These are phyloP conservation scores for Mycena sanguinolenta DNA, from an alignment of 768 basidiomycete species.

Conservation along the genomic window DNA sequence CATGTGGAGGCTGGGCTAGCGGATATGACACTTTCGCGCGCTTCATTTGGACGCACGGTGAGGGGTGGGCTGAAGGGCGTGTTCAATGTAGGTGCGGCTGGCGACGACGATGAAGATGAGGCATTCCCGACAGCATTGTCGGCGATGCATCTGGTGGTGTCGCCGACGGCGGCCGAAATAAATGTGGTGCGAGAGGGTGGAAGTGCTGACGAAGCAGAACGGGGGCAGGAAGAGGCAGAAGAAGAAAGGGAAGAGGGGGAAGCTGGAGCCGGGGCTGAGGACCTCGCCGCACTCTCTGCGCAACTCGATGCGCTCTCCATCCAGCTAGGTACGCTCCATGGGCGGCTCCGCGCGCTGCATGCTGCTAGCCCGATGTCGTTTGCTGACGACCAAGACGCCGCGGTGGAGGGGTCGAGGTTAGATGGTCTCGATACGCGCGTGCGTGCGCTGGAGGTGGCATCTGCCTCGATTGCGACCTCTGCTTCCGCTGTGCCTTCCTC, in stretches of 20 bases:
- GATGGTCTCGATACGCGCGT: background rate
- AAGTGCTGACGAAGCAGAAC: background rate
- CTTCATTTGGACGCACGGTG: background rate
- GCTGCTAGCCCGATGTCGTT: background rate
- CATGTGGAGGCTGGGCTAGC: slow-evolving; percentile 13
- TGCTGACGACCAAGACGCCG: background rate
- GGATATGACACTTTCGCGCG: background rate
- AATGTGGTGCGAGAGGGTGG: background rate
- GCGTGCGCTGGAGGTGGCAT: background rate
- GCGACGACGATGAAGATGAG: background rate
- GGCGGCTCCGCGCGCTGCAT: slow-evolving; percentile 7
- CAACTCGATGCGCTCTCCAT: slow-evolving; percentile 23
- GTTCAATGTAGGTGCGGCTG: background rate
- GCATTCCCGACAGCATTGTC: background rate
- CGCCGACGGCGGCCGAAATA: background rate
- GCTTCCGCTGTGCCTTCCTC: background rate
- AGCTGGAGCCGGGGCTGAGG: background rate
- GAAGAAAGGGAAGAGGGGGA: background rate
- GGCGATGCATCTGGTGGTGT: background rate
- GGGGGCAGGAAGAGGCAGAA: background rate
- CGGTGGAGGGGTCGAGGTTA: background rate
- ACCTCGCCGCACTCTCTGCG: background rate
- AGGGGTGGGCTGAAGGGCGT: slow-evolving; percentile 5
- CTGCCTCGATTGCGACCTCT: background rate
- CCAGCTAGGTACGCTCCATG: slow-evolving; percentile 21